Conservation (phyloP, 108 stramenopile species). For the Phaeodactylum tricornutum region DNA sequence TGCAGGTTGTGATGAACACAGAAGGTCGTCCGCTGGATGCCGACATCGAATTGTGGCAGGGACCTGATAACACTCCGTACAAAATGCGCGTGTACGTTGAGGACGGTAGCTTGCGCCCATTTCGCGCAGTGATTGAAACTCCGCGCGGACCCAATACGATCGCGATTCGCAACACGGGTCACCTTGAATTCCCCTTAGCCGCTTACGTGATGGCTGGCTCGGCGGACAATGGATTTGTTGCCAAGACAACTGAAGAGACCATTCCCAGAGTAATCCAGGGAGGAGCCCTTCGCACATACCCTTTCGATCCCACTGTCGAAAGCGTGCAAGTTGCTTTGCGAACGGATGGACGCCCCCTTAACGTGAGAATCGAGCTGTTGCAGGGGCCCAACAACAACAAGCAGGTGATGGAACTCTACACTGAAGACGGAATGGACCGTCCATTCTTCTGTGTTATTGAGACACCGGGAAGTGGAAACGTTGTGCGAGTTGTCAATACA, state of each 20-base stretch:
- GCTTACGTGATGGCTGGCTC: constrained; percentile 50
- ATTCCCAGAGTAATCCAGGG: constrained; percentile 51
- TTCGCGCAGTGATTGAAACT: constrained; percentile 61
- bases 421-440: constrained; percentile 72
- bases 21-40: constrained; percentile 73
- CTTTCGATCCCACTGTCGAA: constrained; percentile 58
- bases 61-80: constrained; percentile 72
- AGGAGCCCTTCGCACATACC: constrained; percentile 62
- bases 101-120: constrained; percentile 66
- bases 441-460: constrained; percentile 74
- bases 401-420: constrained; percentile 78
- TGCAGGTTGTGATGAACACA: constrained; percentile 57
- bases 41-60: constrained; percentile 63
- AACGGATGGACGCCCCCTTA: constrained; percentile 74
- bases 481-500: constrained; percentile 71
- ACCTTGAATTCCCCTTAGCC: constrained; percentile 65
- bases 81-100: constrained; percentile 77
- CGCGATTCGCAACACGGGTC: constrained; percentile 68
- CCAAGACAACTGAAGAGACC: not conserved
- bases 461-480: constrained; percentile 71
- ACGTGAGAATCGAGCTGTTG: constrained; percentile 67
- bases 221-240: constrained; percentile 8
- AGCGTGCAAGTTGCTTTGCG: constrained; percentile 53
- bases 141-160: constrained; percentile 70
- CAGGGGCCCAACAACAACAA: constrained; percentile 86